These are phyloP conservation scores for Trametes coccinea DNA, from an alignment of 768 basidiomycete species.

Conservation along the genomic window DNA sequence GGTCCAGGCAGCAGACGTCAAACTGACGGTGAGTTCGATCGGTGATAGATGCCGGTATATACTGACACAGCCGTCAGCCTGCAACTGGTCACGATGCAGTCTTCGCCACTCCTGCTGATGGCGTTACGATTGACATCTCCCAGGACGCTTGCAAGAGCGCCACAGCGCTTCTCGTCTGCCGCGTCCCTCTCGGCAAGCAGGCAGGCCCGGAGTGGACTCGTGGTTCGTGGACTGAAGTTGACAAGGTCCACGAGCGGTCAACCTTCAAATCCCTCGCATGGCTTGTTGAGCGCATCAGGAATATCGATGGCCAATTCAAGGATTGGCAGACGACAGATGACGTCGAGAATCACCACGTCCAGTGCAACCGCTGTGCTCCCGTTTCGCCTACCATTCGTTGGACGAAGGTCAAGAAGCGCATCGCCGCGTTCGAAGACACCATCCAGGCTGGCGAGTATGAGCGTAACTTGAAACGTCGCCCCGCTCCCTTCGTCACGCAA, in stretches of 20 bases:
- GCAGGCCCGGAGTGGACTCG: slow-evolving; percentile 80
- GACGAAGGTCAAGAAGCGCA: slow-evolving; percentile 59
- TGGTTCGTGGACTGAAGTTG: slow-evolving; percentile 75
- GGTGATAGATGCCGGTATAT: slow-evolving; percentile 1
- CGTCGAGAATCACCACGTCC: slow-evolving; percentile 42
- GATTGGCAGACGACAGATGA: slow-evolving; percentile 65
- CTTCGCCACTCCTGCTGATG: slow-evolving; percentile 63
- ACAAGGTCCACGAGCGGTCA: slow-evolving; percentile 81
- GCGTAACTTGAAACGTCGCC: slow-evolving; percentile 81
- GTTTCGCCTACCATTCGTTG: slow-evolving; percentile 73
- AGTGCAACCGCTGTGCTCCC: slow-evolving; percentile 84
- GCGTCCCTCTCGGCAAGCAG: slow-evolving; percentile 67
- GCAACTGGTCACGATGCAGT: slow-evolving; percentile 53
- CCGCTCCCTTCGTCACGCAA: slow-evolving; percentile 84
- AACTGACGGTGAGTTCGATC: slow-evolving; percentile 50
- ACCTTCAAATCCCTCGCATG: slow-evolving; percentile 84
- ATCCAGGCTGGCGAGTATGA: slow-evolving; percentile 89
- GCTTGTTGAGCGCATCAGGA: slow-evolving; percentile 81
- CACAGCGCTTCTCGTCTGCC: slow-evolving; percentile 75
- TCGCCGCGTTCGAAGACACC: slow-evolving; percentile 78
- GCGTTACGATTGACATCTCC: slow-evolving; percentile 51
- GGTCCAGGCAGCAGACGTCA: slow-evolving; percentile 50
- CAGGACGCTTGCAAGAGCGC: slow-evolving; percentile 72
- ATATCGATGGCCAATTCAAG: slow-evolving; percentile 63
- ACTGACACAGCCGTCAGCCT: slow-evolving; percentile 41